A percentile compares a stretch with the other conserved stretches of the same genome.
Conservation (phyloP, 176 grass and related monocot species). For the Oryza rufipogon region DNA sequence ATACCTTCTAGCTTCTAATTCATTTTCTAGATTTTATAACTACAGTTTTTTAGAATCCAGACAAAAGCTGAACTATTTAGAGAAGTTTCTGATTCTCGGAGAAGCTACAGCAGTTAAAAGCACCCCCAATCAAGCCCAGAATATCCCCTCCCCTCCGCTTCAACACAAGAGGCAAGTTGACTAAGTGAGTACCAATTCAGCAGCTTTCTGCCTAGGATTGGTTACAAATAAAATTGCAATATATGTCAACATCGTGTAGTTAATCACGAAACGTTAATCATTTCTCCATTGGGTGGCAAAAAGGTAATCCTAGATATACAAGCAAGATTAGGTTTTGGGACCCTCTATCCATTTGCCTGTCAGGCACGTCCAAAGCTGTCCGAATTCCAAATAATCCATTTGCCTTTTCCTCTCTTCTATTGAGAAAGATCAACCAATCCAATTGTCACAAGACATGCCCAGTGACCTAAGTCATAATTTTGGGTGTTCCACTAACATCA, state of each 20-base stretch:
- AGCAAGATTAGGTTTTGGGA: neutral
- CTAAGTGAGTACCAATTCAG: too few species aligned
- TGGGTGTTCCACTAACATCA: neutral
- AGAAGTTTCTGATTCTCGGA: too few species aligned
- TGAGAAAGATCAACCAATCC: neutral
- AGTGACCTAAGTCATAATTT: neutral
- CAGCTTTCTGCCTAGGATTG: neutral
- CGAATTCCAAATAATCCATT: neutral
- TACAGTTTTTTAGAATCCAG: too few species aligned
- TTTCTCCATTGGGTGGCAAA: neutral
- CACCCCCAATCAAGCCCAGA: too few species aligned
- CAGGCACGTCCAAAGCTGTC: neutral
- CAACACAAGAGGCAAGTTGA: too few species aligned
- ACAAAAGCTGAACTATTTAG: too few species aligned
- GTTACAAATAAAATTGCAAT: neutral
- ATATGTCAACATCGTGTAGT: neutral
- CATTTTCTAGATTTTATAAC: too few species aligned
- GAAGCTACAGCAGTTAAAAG: too few species aligned
- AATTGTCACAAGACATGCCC: neutral
- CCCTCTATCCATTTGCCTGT: slow-evolving; percentile 24
- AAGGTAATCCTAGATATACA: neutral
- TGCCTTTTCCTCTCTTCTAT: neutral
- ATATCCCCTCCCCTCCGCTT: too few species aligned
- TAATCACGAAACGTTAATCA: neutral
- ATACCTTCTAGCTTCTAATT: too few species aligned